Evolutionary conservation across 345 rosid species (phyloP).

Genomic region (Sisymbrium irio): DNA sequence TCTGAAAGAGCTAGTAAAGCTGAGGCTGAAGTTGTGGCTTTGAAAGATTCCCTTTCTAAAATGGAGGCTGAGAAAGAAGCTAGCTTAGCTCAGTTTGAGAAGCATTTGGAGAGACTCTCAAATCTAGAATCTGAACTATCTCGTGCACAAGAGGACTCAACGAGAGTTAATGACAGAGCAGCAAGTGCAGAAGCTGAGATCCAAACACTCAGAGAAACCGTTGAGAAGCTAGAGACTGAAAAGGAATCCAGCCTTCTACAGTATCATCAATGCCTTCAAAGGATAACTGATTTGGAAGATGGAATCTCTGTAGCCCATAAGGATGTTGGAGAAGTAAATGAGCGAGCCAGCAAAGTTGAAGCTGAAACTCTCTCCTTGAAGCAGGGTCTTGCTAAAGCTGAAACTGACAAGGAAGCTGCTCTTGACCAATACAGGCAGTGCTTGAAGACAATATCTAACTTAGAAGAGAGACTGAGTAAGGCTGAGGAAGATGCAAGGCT

Average conservation of each 20-base stretch:
- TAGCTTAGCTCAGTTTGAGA: slow-evolving; percentile 58
- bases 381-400: slow-evolving; percentile 48
- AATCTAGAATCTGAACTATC: slow-evolving; percentile 65
- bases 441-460: slow-evolving; percentile 49
- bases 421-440: slow-evolving; percentile 48
- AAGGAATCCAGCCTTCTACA: slow-evolving; percentile 57
- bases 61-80: slow-evolving; percentile 86
- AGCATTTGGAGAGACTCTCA: slow-evolving; percentile 65
- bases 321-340: slow-evolving; percentile 50
- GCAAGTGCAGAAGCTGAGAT: slow-evolving; percentile 75
- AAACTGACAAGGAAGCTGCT: slow-evolving; percentile 64
- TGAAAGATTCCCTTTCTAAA: slow-evolving; percentile 67
- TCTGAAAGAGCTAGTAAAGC: slow-evolving; percentile 60
- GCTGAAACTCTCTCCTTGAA: slow-evolving; percentile 48
- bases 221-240: slow-evolving; percentile 57
- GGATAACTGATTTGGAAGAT: slow-evolving; percentile 59
- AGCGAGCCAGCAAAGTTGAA: slow-evolving; percentile 63
- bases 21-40: slow-evolving; percentile 62
- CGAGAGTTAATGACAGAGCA: slow-evolving; percentile 56
- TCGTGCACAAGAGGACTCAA: slow-evolving; percentile 59
- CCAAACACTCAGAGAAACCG: slow-evolving; percentile 52
- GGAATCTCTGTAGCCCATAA: slow-evolving; percentile 44
- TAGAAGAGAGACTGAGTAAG: slow-evolving; percentile 53
- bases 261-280: slow-evolving; percentile 65
- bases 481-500: slow-evolving; percentile 55